Evolutionary conservation across 352 stramenopile genomes (phyloP), one percentile per base, ranked within the genome.

Genomic region (Phytophthora sansomeana): DNA sequence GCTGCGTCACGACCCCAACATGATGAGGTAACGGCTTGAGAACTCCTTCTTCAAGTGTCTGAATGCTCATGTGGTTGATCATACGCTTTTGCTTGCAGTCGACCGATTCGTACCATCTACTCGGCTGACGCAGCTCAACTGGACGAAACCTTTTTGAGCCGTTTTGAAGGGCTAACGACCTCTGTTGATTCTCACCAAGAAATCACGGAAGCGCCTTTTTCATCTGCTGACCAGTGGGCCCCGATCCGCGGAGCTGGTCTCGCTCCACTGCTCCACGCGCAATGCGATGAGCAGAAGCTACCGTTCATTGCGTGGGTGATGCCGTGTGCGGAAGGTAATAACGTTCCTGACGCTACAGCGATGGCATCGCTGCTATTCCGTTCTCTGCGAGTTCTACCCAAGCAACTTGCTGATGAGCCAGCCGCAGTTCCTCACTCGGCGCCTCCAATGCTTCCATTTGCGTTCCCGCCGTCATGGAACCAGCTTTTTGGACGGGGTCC

Each of bases 311-410:
- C 80, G 28, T 80, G 89, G 44, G 50, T 95, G 36, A 81, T 93
- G 75, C 74, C 80, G 14, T 93, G 85, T 48, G 77, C 87, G 0
- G 87, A 95, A 64, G 87, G 87, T 9, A 83, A 95, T 68, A 95
- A 95, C 63, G 83, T 95, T 5, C 81, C 81, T 0, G 85, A 95
- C 19, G 87, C 87, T 6, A 68, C 75, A 17, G 72, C 72, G 4
- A 79, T 93, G 68, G 64, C 82, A 11, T 75, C 69, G n/a, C 72
- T 87, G 26, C 59, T 92, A 36, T 69, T 80, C 4, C 63, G 64
- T 4, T 90, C 81, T 43, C 55, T 92, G 44, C 61, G 44, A 33
- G 41, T 75, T 16, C 54, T 26, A 30, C 47, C 54, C 13, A 73
- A 72, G 54, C 42, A 50, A 28, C 11, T 35, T n/a, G 17, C 54